Conservation (phyloP, 495 filamentous ascomycete genomes). For the Aspergillus funiculosus region DNA sequence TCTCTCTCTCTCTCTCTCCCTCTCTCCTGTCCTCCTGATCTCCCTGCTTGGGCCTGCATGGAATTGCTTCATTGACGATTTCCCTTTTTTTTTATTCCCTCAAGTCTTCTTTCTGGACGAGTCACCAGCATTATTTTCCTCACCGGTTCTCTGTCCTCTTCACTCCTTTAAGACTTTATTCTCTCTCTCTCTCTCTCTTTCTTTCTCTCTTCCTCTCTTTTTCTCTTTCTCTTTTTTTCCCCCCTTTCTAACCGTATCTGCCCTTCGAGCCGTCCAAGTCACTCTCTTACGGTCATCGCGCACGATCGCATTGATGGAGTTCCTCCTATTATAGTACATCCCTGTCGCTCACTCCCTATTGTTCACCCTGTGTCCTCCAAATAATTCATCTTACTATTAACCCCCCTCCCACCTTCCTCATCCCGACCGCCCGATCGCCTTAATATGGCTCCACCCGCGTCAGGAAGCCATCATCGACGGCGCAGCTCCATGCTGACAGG, state of each 20-base stretch:
- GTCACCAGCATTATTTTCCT: constrained; percentile 4
- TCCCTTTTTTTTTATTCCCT: constrained; percentile 1
- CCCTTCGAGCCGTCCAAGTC: not conserved
- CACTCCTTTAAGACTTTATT: constrained; percentile 9
- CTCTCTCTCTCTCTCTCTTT: not conserved
- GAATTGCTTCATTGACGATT: constrained; percentile 1
- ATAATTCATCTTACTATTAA: too few relatives aligned
- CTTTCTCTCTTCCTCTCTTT: constrained; percentile 1
- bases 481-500: constrained; percentile 53
- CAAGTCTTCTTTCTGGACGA: too few relatives aligned
- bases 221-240: too few relatives aligned
- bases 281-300: not conserved
- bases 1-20: constrained; percentile 9
- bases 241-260: too few relatives aligned
- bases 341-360: not conserved
- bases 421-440: constrained; percentile 1
- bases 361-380: not conserved
- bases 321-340: constrained; percentile 11
- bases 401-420: not conserved
- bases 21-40: constrained; percentile 8
- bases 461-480: constrained; percentile 50
- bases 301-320: constrained; percentile 21
- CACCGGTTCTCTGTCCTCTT: constrained; percentile 14
- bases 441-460: constrained; percentile 32
- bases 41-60: constrained; percentile 4